Evolutionary conservation across 306 rosid species (phyloP).

Genomic region (Leucaena leucocephala): DNA sequence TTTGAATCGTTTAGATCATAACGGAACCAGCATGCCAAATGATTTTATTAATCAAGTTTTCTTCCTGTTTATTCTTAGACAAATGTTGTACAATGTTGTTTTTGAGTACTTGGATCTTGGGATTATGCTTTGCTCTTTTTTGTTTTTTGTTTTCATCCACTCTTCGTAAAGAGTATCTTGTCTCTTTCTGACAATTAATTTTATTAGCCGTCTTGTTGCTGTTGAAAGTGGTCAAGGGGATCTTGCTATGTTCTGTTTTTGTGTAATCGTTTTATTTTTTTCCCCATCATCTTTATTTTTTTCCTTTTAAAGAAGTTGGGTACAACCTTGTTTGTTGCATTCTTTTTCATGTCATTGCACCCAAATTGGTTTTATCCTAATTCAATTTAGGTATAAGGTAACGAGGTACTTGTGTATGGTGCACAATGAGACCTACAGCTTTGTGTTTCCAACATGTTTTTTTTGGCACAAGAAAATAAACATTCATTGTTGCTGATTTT

Average conservation of each 20-base stretch:
- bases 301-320: not conserved
- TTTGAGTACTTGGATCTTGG: not conserved
- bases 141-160: not conserved
- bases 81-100: not conserved
- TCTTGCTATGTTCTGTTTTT: not conserved
- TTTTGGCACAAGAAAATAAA: not conserved
- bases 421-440: slow-evolving; percentile 17
- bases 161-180: not conserved
- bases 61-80: not conserved
- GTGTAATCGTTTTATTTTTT: not conserved
- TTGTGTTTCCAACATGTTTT: not conserved
- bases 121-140: not conserved
- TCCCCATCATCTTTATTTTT: not conserved
- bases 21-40: not conserved
- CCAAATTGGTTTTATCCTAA: not conserved
- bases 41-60: not conserved
- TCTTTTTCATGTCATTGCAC: slow-evolving; percentile 19
- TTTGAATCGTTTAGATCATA: not conserved
- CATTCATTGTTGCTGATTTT: slow-evolving; percentile 37
- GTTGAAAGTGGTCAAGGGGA: not conserved
- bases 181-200: not conserved
- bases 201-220: not conserved
- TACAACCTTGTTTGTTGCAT: not conserved
- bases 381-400: not conserved
- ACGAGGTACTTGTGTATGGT: not conserved